phyloP scores from a whole-genome alignment of 768 basidiomycete genomes.

The Hericium erinaceus region DNA sequence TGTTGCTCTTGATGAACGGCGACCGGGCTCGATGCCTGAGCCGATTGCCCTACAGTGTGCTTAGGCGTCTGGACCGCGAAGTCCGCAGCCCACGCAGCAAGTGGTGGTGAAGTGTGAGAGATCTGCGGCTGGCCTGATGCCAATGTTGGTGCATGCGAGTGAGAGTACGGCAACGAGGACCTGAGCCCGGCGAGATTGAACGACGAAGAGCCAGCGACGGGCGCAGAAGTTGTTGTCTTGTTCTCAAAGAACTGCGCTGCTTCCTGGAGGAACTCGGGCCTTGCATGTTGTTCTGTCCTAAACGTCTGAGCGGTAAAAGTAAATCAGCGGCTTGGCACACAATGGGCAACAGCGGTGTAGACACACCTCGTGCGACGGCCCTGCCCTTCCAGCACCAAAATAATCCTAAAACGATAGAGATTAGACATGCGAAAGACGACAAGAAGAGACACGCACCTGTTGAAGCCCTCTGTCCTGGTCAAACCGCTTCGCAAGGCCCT shows the following conservation, averaged over 20 bases:
- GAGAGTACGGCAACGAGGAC: constrained; percentile 32
- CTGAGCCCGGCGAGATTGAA: constrained; percentile 57
- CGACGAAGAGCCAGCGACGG: constrained; percentile 27
- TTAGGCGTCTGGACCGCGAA: constrained; percentile 35
- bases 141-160: constrained; percentile 14
- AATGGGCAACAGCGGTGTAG: neutral
- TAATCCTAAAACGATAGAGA: constrained; percentile 45
- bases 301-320: constrained; percentile 2
- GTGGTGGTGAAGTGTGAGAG: constrained; percentile 16
- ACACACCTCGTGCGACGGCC: constrained; percentile 55
- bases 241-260: constrained; percentile 60
- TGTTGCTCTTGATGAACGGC: neutral
- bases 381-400: constrained; percentile 50
- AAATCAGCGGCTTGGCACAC: neutral
- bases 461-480: constrained; percentile 72
- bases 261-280: constrained; percentile 46
- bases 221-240: constrained; percentile 20
- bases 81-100: constrained; percentile 54
- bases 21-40: neutral
- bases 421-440: neutral
- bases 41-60: neutral
- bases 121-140: constrained; percentile 14
- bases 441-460: constrained; percentile 41
- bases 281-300: constrained; percentile 15
- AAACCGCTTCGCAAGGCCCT: constrained; percentile 69